Base-by-base conservation (phyloP, 768 basidiomycete genomes). In the Phylloporus sp. region DNA sequence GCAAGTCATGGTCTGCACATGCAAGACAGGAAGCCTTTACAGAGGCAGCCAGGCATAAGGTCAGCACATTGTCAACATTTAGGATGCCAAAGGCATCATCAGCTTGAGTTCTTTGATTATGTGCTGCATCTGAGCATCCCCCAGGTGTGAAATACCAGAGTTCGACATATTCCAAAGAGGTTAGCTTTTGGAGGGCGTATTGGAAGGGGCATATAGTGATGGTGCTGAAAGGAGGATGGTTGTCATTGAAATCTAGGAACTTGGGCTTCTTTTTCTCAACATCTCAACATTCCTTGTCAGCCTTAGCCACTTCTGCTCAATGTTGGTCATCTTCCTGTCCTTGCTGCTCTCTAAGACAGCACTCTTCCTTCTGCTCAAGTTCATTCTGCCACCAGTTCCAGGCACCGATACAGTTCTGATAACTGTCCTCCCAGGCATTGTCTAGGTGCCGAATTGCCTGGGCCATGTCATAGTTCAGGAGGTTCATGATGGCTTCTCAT, bases 1-100 rank as follows among this genome's bases (percentile, higher is more conserved):
- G 15, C 8, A 65, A 50, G 2, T 57, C 41, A 2, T 53, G 48
- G 46, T 64, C 60, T 3, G 11, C 40, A 0, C 55, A 20, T 0
- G 36, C 61, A 10, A 53, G 43, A n/a, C 36, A 43, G 3, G 64
- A 65, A 0, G 59, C 49, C 20, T 50, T 50, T 33, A 52, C 44
- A 1, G 61, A 47, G 0, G 60, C 38, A 1, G 54, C 27, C 0
- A 59, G 58, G 6, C 46, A 32, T 0, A 63, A 28, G 2, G 52
- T 28, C 0, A 62, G 32, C 1, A 44, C n/a, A 6, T 58, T 31
- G 0, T 55, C 40, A 0, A 39, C 8, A 7, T 34, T 47, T n/a
- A 50, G 44, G 11, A 65, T 15, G 0, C 58, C 49, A 9, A 55
- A 40, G 3, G 53, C 11, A 31, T 54, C 39, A 1, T 60, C 55